Percentiles rank a stretch among this genome's conserved stretches.
Evolutionary conservation across 176 grass and related monocot genomes (phyloP).

Genomic region (Raddia guianensis): DNA sequence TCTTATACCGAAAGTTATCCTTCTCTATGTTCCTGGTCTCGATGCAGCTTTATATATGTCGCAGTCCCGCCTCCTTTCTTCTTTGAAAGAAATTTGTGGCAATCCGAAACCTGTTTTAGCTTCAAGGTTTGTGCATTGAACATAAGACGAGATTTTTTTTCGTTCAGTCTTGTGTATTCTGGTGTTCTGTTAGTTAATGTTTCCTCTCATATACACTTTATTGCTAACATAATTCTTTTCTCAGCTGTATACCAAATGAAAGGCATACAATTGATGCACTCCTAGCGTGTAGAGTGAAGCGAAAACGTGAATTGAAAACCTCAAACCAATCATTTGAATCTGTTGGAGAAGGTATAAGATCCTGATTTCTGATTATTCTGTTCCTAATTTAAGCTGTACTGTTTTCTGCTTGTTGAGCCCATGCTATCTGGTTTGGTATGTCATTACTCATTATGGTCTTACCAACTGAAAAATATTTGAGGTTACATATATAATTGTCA

Average conservation of each 20-base stretch:
- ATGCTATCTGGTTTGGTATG: conserved; percentile 22
- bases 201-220: conserved; percentile 1
- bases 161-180: conserved; percentile 9
- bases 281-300: conserved; percentile 86
- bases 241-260: conserved; percentile 83
- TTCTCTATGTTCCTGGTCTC: conserved; percentile 89
- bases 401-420: neutral
- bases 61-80: conserved; percentile 58
- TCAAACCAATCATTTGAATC: conserved; percentile 42
- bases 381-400: conserved; percentile 22
- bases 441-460: conserved; percentile 19
- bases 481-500: neutral
- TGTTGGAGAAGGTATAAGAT: conserved; percentile 49
- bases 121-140: conserved; percentile 70
- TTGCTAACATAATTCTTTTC: conserved; percentile 37
- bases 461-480: neutral
- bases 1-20: conserved; percentile 83
- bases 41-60: conserved; percentile 94
- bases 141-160: neutral
- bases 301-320: conserved; percentile 58
- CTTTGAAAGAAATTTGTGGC: conserved; percentile 76
- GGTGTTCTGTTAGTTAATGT: neutral
- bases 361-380: conserved; percentile 10
- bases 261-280: conserved; percentile 87
- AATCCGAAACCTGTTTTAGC: conserved; percentile 90